A percentile compares a stretch with the other conserved stretches of the same genome.
Conservation (phyloP, 495 filamentous ascomycete genomes). For the Neurospora hispaniola region DNA sequence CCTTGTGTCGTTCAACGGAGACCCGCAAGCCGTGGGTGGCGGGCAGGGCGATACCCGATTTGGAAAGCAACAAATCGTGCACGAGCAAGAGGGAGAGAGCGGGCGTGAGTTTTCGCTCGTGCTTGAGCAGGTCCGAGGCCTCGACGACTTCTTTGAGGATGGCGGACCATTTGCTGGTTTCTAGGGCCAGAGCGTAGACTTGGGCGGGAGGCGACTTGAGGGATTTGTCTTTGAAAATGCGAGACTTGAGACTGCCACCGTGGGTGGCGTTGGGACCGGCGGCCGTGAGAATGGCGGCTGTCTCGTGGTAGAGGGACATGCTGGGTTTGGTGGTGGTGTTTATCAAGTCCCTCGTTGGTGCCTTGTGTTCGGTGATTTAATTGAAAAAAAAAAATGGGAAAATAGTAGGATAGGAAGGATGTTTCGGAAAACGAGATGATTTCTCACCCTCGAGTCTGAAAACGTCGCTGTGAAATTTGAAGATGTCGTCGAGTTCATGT, state of each 20-base stretch:
- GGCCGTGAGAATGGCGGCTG: conserved; percentile 58
- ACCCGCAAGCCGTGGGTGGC: conserved; percentile 63
- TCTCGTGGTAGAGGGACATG: conserved; percentile 93
- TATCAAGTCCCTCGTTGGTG: background rate
- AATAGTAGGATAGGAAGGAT: background rate
- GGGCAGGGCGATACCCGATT: conserved; percentile 67
- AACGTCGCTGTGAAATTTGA: background rate
- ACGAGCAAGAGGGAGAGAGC: conserved; percentile 68
- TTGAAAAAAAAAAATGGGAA: background rate
- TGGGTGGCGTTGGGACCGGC: conserved; percentile 30
- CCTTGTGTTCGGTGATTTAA: background rate
- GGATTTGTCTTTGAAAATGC: conserved; percentile 59
- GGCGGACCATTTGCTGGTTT: conserved; percentile 82
- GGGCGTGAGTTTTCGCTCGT: conserved; percentile 83
- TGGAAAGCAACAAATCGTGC: conserved; percentile 77
- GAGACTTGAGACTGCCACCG: conserved; percentile 70
- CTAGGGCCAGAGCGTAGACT: conserved; percentile 73
- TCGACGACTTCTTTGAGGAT: conserved; percentile 82
- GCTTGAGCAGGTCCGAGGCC: conserved; percentile 51
- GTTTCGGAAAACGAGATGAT: background rate
- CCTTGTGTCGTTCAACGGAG: conserved; percentile 70
- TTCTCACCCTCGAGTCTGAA: background rate
- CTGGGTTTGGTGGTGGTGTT: background rate
- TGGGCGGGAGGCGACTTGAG: conserved; percentile 70
- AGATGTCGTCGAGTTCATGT: background rate